These are phyloP conservation scores for Mortierella sp. DNA, from an alignment of 371 early-diverging fungal species.

Conservation along the genomic window DNA sequence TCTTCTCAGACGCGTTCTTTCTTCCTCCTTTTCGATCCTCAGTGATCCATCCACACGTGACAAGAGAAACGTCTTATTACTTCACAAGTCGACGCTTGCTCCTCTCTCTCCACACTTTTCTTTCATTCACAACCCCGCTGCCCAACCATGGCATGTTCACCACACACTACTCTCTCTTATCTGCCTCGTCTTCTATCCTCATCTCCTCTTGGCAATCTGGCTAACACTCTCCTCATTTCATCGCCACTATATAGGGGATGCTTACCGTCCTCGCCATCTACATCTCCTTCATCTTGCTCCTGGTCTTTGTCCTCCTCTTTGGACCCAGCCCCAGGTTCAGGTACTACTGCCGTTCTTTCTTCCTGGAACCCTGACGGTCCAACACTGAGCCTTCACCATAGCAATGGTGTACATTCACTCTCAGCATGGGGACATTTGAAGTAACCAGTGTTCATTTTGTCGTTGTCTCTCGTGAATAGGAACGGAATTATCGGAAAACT, in stretches of 20 bases:
- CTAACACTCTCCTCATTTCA: background rate
- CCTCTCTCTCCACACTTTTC: conserved; percentile 14
- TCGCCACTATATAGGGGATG: conserved; percentile 24
- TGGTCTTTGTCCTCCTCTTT: conserved; percentile 64
- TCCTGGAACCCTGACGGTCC: too few species aligned
- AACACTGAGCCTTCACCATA: background rate
- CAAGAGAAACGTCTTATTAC: too few species aligned
- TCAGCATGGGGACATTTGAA: background rate
- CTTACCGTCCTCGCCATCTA: conserved; percentile 51
- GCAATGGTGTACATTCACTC: background rate
- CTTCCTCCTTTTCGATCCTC: background rate
- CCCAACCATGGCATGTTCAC: conserved; percentile 16
- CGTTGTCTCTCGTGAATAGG: conserved; percentile 16
- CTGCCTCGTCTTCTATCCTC: background rate
- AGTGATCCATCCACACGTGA: background rate
- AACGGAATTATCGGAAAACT: conserved; percentile 57
- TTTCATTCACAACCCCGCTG: conserved; percentile 3
- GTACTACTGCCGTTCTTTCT: conserved; percentile 12
- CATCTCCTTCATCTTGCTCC: conserved; percentile 52
- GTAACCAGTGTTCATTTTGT: background rate
- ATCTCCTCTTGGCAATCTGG: background rate
- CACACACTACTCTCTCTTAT: background rate
- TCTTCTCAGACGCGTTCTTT: background rate
- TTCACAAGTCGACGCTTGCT: background rate
- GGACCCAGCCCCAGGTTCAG: conserved; percentile 66